A percentile compares a stretch with the other conserved stretches of the same genome.
Evolutionary conservation across 108 stramenopile species (phyloP).

Genomic region (Pelagomonas calceolata): DNA sequence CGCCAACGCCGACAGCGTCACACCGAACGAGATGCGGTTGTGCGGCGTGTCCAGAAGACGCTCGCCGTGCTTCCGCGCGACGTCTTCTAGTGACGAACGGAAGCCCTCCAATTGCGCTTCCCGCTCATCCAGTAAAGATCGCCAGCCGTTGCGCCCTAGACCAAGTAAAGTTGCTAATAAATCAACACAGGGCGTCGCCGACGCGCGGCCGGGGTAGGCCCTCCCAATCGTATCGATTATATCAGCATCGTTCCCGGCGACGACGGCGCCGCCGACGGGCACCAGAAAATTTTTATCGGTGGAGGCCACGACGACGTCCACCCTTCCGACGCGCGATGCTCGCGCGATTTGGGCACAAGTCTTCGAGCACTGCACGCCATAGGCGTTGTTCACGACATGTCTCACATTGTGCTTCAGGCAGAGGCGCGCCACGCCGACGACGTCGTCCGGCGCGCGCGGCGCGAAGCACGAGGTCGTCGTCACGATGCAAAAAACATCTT

Average conservation of each 20-base stretch:
- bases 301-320: constrained; percentile 90
- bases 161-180: constrained; percentile 89
- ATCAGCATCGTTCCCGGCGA: constrained; percentile 56
- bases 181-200: constrained; percentile 79
- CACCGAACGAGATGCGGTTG: constrained; percentile 91
- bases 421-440: constrained; percentile 71
- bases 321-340: constrained; percentile 73
- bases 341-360: constrained; percentile 48
- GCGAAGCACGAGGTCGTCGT: constrained; percentile 97
- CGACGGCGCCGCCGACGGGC: constrained; percentile 86
- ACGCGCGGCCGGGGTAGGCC: constrained; percentile 92
- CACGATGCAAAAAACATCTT: constrained; percentile 65
- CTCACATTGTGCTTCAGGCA: constrained; percentile 47
- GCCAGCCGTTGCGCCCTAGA: constrained; percentile 79
- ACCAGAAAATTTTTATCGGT: constrained; percentile 99
- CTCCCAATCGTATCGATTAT: constrained; percentile 67
- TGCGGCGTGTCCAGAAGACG: constrained; percentile 58
- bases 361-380: constrained; percentile 78
- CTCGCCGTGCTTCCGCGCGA: constrained; percentile 72
- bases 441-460: constrained; percentile 85
- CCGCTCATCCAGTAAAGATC: constrained; percentile 51
- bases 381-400: constrained; percentile 97
- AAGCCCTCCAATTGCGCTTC: constrained; percentile 40
- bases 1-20: constrained; percentile 65
- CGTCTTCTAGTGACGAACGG: constrained; percentile 30